Conservation (phyloP, 2,329 filamentous ascomycete species). For the Daldinia eschscholtzii region DNA sequence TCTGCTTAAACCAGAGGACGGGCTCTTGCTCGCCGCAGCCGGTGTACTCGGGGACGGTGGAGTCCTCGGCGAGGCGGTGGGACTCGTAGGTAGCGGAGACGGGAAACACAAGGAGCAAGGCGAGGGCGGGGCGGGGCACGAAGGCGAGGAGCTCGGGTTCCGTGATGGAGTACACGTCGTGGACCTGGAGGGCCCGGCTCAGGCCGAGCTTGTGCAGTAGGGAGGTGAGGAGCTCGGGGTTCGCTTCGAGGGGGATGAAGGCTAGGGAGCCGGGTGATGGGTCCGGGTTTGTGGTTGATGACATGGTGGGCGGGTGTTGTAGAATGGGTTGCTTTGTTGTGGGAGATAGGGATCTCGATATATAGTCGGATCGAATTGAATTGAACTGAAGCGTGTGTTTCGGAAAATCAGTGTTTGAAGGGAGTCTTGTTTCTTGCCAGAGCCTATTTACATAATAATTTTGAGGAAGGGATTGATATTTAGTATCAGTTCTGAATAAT, state of each 20-base stretch:
- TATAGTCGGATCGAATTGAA: background rate
- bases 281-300: conserved; percentile 54
- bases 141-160: conserved; percentile 87
- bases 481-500: conserved; percentile 1
- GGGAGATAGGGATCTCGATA: background rate
- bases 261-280: conserved; percentile 55
- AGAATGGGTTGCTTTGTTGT: background rate
- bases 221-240: conserved; percentile 88
- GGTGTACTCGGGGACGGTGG: conserved; percentile 70
- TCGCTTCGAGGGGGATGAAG: conserved; percentile 75
- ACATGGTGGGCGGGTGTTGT: conserved; percentile 28
- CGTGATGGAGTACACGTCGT: conserved; percentile 92
- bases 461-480: background rate
- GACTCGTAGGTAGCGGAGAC: conserved; percentile 83
- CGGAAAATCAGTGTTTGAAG: background rate
- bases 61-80: conserved; percentile 80
- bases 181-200: conserved; percentile 79
- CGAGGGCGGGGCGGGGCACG: conserved; percentile 87
- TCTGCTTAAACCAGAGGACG: conserved; percentile 95
- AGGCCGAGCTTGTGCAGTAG: conserved; percentile 88
- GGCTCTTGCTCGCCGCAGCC: conserved; percentile 77
- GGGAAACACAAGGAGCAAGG: conserved; percentile 93
- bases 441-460: background rate
- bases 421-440: background rate
- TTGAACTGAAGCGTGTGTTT: background rate